Evolutionary conservation across 2,329 filamentous ascomycete species (phyloP), one percentile per base, ranked within the genome.

Genomic region (Lachnellula occidentalis): DNA sequence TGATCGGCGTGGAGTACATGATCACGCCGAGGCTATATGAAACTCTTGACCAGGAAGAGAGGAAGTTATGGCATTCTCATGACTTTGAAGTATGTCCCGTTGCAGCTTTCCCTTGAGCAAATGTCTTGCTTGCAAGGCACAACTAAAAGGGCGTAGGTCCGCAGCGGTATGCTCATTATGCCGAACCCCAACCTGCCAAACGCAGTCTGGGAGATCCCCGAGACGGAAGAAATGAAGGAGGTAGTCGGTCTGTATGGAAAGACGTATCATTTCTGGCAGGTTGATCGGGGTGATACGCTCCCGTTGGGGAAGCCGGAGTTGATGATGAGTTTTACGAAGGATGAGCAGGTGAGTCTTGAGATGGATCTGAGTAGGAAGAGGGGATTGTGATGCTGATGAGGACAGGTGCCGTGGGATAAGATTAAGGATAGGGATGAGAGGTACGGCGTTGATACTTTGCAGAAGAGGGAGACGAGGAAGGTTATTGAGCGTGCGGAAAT

Each of bases 251-350:
- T 94, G 2, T 95, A 95, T 66, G 90, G 90, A 9, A 95, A 95
- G 68, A 82, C 86, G 1, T 94, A 87, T 69, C 90, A 95, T 68
- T 76, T 94, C 42, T 95, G 91, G 90, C 88, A 95, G 77, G 82
- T 86, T 15, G 90, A 95, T 71, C 75, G 80, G 5, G 88, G 88
- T 0, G 82, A 92, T 65, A 55, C 50, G n/a, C 63, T 87, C 51
- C 84, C 84, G 1, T 65, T 86, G 59, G 83, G 84, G 0, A 67
- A 72, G 58, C 83, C 85, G 53, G 71, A 84, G 70, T 70, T 87
- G 61, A 86, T 88, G 80, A 82, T 77, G 58, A 86, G 83, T 64
- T 84, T 76, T 58, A 82, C 78, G 22, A 68, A 67, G 9, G 69
- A 72, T 48, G 71, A 73, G 14, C 78, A 81, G 69, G 74, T 80